These are phyloP conservation scores for Dryas octopetala DNA, from an alignment of 306 rosid species.

Conservation along the genomic window DNA sequence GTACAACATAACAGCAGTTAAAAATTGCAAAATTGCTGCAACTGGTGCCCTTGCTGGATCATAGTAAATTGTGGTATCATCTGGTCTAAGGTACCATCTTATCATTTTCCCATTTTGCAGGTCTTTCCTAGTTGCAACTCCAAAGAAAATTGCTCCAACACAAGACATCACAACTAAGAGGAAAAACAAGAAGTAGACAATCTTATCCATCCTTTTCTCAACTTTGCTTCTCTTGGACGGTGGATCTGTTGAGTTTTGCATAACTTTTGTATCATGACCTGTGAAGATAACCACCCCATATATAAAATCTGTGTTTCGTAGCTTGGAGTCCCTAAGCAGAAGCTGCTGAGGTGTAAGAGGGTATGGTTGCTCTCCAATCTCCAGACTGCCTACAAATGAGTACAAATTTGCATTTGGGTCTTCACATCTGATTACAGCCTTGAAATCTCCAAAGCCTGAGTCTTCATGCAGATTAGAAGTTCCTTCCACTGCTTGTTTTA, in stretches of 20 bases:
- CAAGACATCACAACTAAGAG: constrained; percentile 61
- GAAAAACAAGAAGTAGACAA: constrained; percentile 64
- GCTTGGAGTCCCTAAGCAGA: constrained; percentile 93
- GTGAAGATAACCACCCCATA: constrained; percentile 93
- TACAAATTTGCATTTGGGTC: constrained; percentile 97
- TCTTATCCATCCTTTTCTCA: constrained; percentile 86
- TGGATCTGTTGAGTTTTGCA: constrained; percentile 89
- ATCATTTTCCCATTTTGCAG: constrained; percentile 55
- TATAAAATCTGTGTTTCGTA: constrained; percentile 88
- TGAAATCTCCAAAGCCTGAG: constrained; percentile 54
- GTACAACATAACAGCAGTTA: constrained; percentile 85
- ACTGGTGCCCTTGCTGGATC: constrained; percentile 55
- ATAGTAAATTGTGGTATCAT: constrained; percentile 57
- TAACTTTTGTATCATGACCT: constrained; percentile 92
- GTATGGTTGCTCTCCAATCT: constrained; percentile 55
- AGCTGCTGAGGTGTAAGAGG: constrained; percentile 96
- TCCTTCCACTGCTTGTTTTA: constrained; percentile 72
- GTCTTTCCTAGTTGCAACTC: constrained; percentile 61
- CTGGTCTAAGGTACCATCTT: constrained; percentile 97
- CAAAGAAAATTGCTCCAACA: constrained; percentile 72
- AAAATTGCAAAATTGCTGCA: constrained; percentile 80
- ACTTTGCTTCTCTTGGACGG: constrained; percentile 97
- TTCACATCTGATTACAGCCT: constrained; percentile 77
- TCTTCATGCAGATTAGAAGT: constrained; percentile 77
- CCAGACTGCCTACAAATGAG: constrained; percentile 73